Percentiles rank a stretch among this genome's conserved stretches.
phyloP scores from a whole-genome alignment of 2,329 filamentous ascomycete species.

The Tympanopsis confertula region DNA sequence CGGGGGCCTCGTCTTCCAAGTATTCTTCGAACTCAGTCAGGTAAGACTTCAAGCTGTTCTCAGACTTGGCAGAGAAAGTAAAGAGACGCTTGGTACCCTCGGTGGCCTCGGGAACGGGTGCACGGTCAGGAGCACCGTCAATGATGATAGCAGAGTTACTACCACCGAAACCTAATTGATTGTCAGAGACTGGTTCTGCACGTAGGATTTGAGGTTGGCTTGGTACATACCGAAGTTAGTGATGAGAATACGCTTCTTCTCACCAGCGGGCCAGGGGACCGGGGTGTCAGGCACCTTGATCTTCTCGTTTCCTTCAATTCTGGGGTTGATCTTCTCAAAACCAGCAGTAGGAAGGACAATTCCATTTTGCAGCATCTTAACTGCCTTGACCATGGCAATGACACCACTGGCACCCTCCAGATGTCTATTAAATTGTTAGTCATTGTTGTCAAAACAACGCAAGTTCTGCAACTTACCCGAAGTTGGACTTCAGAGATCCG shows the following conservation, averaged over 20 bases:
- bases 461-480: slow-evolving; percentile 17
- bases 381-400: slow-evolving; percentile 10
- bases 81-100: no score
- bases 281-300: slow-evolving; percentile 8
- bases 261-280: slow-evolving; percentile 9
- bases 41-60: no score
- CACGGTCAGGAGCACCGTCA: no score
- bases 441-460: no score
- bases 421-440: no score
- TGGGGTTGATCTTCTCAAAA: slow-evolving; percentile 16
- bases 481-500: slow-evolving; percentile 18
- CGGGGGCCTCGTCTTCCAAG: no score
- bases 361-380: slow-evolving; percentile 4
- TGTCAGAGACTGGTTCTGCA: neutral
- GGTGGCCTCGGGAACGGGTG: no score
- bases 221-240: slow-evolving; percentile 10
- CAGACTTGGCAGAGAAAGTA: no score
- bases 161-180: neutral
- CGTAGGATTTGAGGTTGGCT: neutral
- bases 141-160: slow-evolving; percentile 30
- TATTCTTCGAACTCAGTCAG: no score
- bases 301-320: slow-evolving; percentile 15
- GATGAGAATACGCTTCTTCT: slow-evolving; percentile 6
- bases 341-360: slow-evolving; percentile 19
- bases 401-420: slow-evolving; percentile 14